Base-by-base conservation (phyloP, 1,284 basidiomycete species). In the Fomitiporia mediterranea region DNA sequence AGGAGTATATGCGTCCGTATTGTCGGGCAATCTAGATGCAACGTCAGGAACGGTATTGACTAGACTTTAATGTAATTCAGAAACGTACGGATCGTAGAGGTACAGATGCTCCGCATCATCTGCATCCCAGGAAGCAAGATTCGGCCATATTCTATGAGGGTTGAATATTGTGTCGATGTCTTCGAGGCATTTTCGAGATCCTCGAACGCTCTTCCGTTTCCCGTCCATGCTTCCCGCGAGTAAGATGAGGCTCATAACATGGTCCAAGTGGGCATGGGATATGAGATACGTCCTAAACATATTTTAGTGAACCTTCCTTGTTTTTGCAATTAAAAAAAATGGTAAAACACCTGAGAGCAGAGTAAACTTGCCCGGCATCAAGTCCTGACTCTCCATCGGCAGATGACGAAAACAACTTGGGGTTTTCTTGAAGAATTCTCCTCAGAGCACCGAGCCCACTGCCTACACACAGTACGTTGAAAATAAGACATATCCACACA, bases 191-290 rank as follows among this genome's bases (percentile, higher is more conserved):
- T 81, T 73, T 43, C 76, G 71, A 6, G 82, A 70, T 0, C 81
- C 89, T 60, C 78, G 82, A 17, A 94, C 80, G 7, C 79, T 78
- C 64, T 86, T 87, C 35, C 82, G 76, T 35, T 71, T 66, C 13
- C 85, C 84, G n/a, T 70, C 67, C 15, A 86, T 66, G 4, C 86
- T 82, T 44, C 91, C 91, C 17, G 89, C 89, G 2, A 84, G 82
- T 48, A 94, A 70, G 35, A 92, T 78, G 23, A 93, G 75, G 52
- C 88, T 83, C 61, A 75, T 81, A 59, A 91, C 78, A 67, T 94
- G 91, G 70, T 94, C 91, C 23, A 94, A 70, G 67, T 94, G 91
- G 2, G 86, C 83, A 69, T 93, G 91, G 3, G 86, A 86, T 62
- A 93, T 74, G 55, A 93, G 76, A 63, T 84, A 92, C 58, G 80